phyloP scores from a whole-genome alignment of 2,329 filamentous ascomycete genomes.

The Xylariales sp. region DNA sequence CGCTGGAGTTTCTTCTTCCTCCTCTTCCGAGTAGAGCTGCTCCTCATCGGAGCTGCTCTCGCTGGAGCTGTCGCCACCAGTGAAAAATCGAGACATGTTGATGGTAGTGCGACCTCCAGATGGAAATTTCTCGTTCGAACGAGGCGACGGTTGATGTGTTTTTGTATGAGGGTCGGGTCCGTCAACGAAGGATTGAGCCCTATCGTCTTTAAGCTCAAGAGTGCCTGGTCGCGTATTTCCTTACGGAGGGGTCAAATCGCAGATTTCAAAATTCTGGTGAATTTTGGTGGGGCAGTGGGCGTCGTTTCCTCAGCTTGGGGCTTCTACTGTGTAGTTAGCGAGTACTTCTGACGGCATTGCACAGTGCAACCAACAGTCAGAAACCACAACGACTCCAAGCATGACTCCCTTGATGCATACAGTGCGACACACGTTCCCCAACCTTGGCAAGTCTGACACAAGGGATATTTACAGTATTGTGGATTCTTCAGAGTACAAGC shows the following conservation, averaged over 20 bases:
- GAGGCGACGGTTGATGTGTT: conserved; percentile 19
- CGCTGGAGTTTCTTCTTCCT: conserved; percentile 52
- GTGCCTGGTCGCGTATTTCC: conserved; percentile 6
- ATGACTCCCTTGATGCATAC: too few relatives aligned
- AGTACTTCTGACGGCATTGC: too few relatives aligned
- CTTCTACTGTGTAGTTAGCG: neutral
- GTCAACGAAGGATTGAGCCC: neutral
- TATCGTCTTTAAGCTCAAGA: too few relatives aligned
- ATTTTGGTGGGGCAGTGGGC: conserved; percentile 20
- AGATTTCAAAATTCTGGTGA: conserved; percentile 28
- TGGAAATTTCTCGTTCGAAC: neutral
- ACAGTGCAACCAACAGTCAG: too few relatives aligned
- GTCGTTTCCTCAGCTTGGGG: conserved; percentile 7
- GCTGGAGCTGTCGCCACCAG: conserved; percentile 86
- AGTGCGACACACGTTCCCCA: too few relatives aligned
- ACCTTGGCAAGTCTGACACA: too few relatives aligned
- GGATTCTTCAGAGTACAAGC: too few relatives aligned
- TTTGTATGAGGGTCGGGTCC: conserved; percentile 7
- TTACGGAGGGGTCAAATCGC: conserved; percentile 3
- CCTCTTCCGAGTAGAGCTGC: conserved; percentile 80
- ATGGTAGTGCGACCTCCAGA: conserved; percentile 2
- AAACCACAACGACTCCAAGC: too few relatives aligned
- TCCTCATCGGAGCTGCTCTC: conserved; percentile 96
- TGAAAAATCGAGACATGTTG: conserved; percentile 96
- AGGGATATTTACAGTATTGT: too few relatives aligned